phyloP scores from a whole-genome alignment of 768 basidiomycete genomes.

The Termitomyces sp. region DNA sequence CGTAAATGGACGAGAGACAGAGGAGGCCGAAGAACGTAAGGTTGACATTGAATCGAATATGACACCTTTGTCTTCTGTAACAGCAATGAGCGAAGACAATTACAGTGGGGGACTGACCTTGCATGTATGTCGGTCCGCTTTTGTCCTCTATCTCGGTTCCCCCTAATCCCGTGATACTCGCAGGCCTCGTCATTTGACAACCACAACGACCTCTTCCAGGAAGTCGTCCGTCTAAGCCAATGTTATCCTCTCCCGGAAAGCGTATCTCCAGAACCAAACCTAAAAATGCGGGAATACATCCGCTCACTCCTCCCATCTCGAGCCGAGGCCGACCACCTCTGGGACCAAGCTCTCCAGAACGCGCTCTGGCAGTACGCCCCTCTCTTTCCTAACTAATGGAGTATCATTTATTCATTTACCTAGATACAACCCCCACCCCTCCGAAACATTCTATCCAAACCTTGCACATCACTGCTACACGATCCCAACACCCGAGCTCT shows the following conservation, averaged over 20 bases:
- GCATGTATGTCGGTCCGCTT: conserved; percentile 1
- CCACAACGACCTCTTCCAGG: conserved; percentile 31
- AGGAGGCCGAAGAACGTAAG: conserved; percentile 12
- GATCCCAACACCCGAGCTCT: conserved; percentile 46
- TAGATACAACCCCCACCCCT: conserved; percentile 65
- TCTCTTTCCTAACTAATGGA: background rate
- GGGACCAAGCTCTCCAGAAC: conserved; percentile 58
- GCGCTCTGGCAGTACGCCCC: conserved; percentile 61
- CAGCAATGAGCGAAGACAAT: background rate
- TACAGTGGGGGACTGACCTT: background rate
- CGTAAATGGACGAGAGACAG: conserved; percentile 1
- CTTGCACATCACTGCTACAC: conserved; percentile 64
- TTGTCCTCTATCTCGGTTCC: background rate
- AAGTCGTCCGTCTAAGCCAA: conserved; percentile 51
- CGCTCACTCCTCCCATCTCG: conserved; percentile 53
- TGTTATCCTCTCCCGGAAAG: conserved; percentile 50
- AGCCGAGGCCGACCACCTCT: conserved; percentile 57
- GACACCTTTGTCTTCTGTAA: background rate
- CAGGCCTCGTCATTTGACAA: conserved; percentile 16
- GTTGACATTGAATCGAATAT: conserved; percentile 19
- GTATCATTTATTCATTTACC: background rate
- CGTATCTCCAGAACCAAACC: conserved; percentile 49
- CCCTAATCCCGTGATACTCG: background rate
- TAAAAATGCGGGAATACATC: conserved; percentile 53
- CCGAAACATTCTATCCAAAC: conserved; percentile 62